These are phyloP conservation scores for Perkinsela sp. DNA, from an alignment of 208 protist species.

Conservation along the genomic window DNA sequence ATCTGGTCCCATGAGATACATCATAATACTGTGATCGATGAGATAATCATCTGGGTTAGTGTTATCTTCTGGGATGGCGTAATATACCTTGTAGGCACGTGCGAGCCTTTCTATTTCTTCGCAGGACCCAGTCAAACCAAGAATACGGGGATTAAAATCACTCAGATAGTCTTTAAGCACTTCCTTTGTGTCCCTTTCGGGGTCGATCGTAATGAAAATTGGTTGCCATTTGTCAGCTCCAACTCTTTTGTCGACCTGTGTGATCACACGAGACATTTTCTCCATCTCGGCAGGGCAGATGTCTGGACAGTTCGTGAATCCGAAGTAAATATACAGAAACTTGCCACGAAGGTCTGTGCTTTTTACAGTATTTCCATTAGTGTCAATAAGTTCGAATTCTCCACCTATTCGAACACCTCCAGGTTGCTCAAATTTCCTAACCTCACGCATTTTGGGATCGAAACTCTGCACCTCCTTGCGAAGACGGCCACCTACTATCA, in stretches of 20 bases:
- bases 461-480: conserved; percentile 37
- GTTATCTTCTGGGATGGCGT: conserved; percentile 23
- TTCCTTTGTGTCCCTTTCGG: conserved; percentile 44
- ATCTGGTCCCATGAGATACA: conserved; percentile 61
- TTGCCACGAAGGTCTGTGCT: conserved; percentile 50
- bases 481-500: conserved; percentile 33
- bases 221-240: conserved; percentile 47
- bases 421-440: conserved; percentile 24
- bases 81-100: conserved; percentile 69
- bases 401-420: conserved; percentile 39
- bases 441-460: conserved; percentile 26
- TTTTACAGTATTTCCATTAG: conserved; percentile 18
- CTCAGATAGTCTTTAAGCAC: conserved; percentile 45
- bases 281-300: conserved; percentile 79
- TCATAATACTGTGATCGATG: conserved; percentile 78
- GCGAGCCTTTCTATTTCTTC: conserved; percentile 39
- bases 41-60: conserved; percentile 69
- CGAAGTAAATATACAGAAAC: conserved; percentile 80
- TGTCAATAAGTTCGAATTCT: conserved; percentile 19
- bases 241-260: conserved; percentile 31
- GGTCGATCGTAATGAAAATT: conserved; percentile 75
- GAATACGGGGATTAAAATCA: conserved; percentile 59
- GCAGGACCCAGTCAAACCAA: conserved; percentile 59
- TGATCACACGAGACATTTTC: conserved; percentile 57
- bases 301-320: conserved; percentile 84